Evolutionary conservation across 2,329 filamentous ascomycete genomes (phyloP).

Genomic region (Decorospora gaudefroyi): DNA sequence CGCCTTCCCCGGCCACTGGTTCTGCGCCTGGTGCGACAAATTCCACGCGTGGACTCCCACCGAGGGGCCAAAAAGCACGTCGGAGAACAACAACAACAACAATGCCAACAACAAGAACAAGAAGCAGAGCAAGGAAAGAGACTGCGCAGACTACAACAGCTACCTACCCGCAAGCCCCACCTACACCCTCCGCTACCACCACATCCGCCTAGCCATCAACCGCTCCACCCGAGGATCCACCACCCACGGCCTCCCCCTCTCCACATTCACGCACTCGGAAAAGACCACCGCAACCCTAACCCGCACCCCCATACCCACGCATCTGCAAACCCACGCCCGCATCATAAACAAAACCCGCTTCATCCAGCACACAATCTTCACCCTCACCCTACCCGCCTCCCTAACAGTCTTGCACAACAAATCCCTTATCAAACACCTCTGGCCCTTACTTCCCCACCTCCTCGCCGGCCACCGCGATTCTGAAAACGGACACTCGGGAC

Average conservation of each 20-base stretch:
- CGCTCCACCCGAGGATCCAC: conserved; percentile 21
- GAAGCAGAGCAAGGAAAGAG: conserved; percentile 5
- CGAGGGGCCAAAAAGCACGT: conserved; percentile 16
- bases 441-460: conserved; percentile 31
- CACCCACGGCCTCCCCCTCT: conserved; percentile 32
- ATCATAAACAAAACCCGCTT: conserved; percentile 23
- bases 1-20: conserved; percentile 41
- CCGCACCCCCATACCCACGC: conserved; percentile 18
- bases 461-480: conserved; percentile 34
- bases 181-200: conserved; percentile 36
- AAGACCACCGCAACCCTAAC: conserved; percentile 19
- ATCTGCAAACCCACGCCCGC: conserved; percentile 17
- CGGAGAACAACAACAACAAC: conserved; percentile 7
- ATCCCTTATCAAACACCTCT: conserved; percentile 20
- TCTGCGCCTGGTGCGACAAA: conserved; percentile 43
- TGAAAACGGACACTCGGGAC: conserved; percentile 27
- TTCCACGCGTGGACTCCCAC: conserved; percentile 32
- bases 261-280: conserved; percentile 18
- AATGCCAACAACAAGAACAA: conserved; percentile 25
- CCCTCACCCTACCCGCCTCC: conserved; percentile 22
- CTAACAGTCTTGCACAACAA: conserved; percentile 11
- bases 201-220: conserved; percentile 37
- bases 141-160: conserved; percentile 36
- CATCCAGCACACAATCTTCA: conserved; percentile 27
- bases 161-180: conserved; percentile 23